Percentiles rank a stretch among this genome's conserved stretches.
phyloP scores from a whole-genome alignment of 2,329 filamentous ascomycete genomes.

The Talaromyces pinophilus region DNA sequence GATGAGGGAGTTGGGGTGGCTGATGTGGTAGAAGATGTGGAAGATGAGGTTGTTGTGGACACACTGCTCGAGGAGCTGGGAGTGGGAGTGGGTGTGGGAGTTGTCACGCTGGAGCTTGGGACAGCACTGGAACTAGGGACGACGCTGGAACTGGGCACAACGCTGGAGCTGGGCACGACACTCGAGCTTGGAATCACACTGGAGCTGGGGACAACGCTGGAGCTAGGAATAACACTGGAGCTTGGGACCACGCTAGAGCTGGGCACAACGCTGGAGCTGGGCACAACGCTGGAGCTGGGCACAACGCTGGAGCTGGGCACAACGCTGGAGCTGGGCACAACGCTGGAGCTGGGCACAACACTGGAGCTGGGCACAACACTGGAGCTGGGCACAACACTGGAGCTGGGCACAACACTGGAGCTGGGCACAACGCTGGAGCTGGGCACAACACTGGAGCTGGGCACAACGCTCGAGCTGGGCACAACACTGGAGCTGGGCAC shows the following conservation, averaged over 20 bases:
- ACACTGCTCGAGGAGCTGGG: background rate
- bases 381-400: background rate
- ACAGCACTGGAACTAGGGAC: background rate
- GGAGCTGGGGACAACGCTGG: background rate
- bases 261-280: background rate
- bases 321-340: background rate
- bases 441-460: background rate
- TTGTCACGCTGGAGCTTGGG: background rate
- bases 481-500: background rate
- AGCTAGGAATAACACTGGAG: background rate
- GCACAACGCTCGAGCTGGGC: background rate
- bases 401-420: background rate
- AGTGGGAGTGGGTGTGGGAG: background rate
- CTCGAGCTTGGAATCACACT: background rate
- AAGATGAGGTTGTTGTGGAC: slow-evolving; percentile 21
- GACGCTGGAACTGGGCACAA: background rate
- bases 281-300: background rate
- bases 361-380: background rate
- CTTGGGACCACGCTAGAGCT: background rate
- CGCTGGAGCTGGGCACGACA: background rate
- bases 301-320: background rate
- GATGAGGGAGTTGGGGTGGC: slow-evolving; percentile 26
- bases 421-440: background rate
- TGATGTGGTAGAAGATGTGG: slow-evolving; percentile 22
- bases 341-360: background rate